Evolutionary conservation across 2,329 filamentous ascomycete genomes (phyloP), one percentile per base, ranked within the genome.

Genomic region (Exophiala phaeomuriformis): DNA sequence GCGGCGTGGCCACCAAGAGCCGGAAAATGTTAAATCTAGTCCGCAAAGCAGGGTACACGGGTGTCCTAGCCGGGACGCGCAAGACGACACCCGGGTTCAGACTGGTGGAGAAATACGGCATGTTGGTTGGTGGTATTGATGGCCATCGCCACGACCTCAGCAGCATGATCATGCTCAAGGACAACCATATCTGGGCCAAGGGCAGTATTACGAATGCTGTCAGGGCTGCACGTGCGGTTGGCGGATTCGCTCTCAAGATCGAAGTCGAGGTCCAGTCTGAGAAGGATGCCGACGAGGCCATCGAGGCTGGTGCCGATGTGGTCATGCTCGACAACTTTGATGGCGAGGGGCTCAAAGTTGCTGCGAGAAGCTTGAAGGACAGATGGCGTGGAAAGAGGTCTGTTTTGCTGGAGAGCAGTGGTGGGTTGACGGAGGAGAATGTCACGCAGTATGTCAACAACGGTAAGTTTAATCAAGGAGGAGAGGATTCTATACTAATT

Each of bases 301-400:
- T 96, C 64, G 81, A 75, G 2, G 91, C 91, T 0, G 93, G 93
- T 0, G 93, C 93, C 0, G 91, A 98, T 68, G 84, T 98, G 19
- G 84, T 98, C 57, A 98, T 98, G 93, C 74, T 98, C 56, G 93
- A 98, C 69, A 98, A 98, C 70, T 98, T 97, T 67, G 84, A 82
- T 0, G 83, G 85, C 0, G 84, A 88, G 1, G 88, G 84, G 0
- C 84, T 96, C 58, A 84, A 83, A 67, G 71, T 78, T 5, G 89
- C 89, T 0, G 88, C 91, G 9, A 78, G 72, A 66, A 83, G 79
- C 62, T 68, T 98, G 60, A 94, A 91, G 73, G 77, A 86, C 65
- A 81, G 83, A 62, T 97, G 89, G 88, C 80, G 73, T 72, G 85
- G 67, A 76, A 72, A 51, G 77, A 60, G 76, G 58, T 77, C 84